Evolutionary conservation across 169 alveolate species (phyloP), one percentile per base, ranked within the genome.

Genomic region (Amoebophrya sp.): DNA sequence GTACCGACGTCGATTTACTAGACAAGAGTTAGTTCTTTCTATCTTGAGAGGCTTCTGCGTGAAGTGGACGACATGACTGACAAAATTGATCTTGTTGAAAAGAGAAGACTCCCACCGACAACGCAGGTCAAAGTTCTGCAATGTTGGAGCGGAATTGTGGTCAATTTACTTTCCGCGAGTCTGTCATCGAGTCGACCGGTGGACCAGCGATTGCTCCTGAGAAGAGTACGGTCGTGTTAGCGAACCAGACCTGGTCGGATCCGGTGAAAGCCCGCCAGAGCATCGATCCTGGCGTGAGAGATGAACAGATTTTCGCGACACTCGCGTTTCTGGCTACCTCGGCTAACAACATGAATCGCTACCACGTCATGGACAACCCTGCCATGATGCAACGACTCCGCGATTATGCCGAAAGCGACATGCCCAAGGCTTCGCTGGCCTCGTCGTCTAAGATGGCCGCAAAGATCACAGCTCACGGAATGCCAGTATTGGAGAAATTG

Each of bases 321-420:
- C n/a, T 1, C 2, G 39, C 38, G 3, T 65, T 65, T 65, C 0
- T 18, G 2, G 18, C n/a, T 26, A 36, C 36, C 3, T 26, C 38
- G 39, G 83, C 83, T 29, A 65, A 18, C 26, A 65, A 29, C 36
- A 65, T 65, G 83, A 65, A 65, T 36, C 83, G 83, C 36, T 65
- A 65, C 83, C 83, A 65, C 83, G 33, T 36, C 36, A 65, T 65
- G 83, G 26, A 65, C 83, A 65, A 65, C 83, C 83, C 83, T 29
- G 83, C 38, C 26, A 1, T 65, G 83, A 18, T 65, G 83, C 38
- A 6, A 29, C 83, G 83, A 26, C 83, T 65, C 38, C 83, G 83
- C 26, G 83, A 1, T 29, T 18, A 65, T 26, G 65, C 65, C 65
- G 65, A 18, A 12, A 47, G 65, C 65, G 65, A 47, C 65, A 6